phyloP scores from a whole-genome alignment of 2,329 filamentous ascomycete species.

The Alternaria ethzedia region DNA sequence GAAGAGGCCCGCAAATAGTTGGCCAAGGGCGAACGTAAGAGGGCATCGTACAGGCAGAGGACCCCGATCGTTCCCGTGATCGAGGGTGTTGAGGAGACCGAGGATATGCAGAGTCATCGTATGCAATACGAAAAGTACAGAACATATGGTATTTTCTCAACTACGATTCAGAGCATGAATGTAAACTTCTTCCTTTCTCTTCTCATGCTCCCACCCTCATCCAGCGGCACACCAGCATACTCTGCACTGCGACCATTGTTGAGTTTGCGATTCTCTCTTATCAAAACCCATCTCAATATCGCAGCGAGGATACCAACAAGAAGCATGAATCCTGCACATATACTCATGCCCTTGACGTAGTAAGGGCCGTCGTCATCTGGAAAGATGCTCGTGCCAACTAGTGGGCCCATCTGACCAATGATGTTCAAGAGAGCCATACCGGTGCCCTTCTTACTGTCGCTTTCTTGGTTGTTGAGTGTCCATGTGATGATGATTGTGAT shows the following conservation, averaged over 20 bases:
- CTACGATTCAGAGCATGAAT: too few relatives aligned
- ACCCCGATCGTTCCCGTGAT: too few relatives aligned
- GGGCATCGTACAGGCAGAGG: too few relatives aligned
- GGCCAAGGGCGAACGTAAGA: too few relatives aligned
- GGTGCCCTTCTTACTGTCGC: slow-evolving; percentile 71
- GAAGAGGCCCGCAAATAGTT: too few relatives aligned
- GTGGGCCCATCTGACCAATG: slow-evolving; percentile 79
- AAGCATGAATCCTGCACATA: slow-evolving; percentile 60
- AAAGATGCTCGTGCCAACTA: slow-evolving; percentile 63
- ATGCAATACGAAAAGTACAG: too few relatives aligned
- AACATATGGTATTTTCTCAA: too few relatives aligned
- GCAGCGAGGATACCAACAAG: slow-evolving; percentile 53
- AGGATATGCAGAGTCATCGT: too few relatives aligned
- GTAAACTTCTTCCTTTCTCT: slow-evolving; percentile 28
- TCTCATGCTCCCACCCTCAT: slow-evolving; percentile 24
- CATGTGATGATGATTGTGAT: slow-evolving; percentile 86
- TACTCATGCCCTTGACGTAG: slow-evolving; percentile 58
- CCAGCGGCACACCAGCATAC: slow-evolving; percentile 38
- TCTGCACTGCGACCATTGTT: slow-evolving; percentile 12
- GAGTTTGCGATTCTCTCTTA: slow-evolving; percentile 33
- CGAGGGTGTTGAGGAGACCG: too few relatives aligned
- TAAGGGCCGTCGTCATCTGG: slow-evolving; percentile 57
- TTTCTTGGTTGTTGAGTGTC: slow-evolving; percentile 84
- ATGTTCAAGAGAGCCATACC: slow-evolving; percentile 83
- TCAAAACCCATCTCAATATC: slow-evolving; percentile 51